Conservation (phyloP, 176 grass and related monocot genomes). For the Rhynchospora breviuscula region DNA sequence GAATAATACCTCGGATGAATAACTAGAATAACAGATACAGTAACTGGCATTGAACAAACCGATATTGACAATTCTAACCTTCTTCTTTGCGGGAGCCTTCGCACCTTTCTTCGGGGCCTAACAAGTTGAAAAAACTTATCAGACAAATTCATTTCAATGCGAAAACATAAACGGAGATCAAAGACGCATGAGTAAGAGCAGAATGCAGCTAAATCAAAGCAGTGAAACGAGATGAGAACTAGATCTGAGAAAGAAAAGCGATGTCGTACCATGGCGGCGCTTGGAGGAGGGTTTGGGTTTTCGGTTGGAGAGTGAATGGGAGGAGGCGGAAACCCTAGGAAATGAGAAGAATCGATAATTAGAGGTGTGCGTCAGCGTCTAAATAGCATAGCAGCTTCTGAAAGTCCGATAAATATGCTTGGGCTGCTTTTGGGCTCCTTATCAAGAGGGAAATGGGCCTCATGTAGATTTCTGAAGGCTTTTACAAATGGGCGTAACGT, state of each 20-base stretch:
- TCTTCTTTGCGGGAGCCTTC: conserved; percentile 57
- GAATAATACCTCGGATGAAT: not conserved
- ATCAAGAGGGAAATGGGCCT: too few relatives aligned
- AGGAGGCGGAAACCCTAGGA: conserved; percentile 18
- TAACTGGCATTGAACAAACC: too few relatives aligned
- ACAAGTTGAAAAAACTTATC: conserved; percentile 1
- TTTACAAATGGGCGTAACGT: too few relatives aligned
- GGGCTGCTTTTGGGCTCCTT: too few relatives aligned
- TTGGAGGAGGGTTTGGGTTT: not conserved
- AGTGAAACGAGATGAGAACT: not conserved
- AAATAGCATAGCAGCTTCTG: too few relatives aligned
- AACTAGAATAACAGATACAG: too few relatives aligned
- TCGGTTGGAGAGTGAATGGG: not conserved
- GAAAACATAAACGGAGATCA: not conserved
- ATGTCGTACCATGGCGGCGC: conserved; percentile 3
- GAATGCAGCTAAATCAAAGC: not conserved
- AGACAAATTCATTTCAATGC: not conserved
- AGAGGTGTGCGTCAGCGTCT: too few relatives aligned
- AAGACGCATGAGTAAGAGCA: not conserved
- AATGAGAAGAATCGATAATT: too few relatives aligned
- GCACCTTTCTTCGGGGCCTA: conserved; percentile 76
- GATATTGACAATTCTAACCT: conserved; percentile 29
- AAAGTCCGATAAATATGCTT: too few relatives aligned
- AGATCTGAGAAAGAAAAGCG: not conserved
- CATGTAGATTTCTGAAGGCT: too few relatives aligned